Base-by-base conservation (phyloP, 139 green algal genomes). In the Chlamydomonas asymmetrica region DNA sequence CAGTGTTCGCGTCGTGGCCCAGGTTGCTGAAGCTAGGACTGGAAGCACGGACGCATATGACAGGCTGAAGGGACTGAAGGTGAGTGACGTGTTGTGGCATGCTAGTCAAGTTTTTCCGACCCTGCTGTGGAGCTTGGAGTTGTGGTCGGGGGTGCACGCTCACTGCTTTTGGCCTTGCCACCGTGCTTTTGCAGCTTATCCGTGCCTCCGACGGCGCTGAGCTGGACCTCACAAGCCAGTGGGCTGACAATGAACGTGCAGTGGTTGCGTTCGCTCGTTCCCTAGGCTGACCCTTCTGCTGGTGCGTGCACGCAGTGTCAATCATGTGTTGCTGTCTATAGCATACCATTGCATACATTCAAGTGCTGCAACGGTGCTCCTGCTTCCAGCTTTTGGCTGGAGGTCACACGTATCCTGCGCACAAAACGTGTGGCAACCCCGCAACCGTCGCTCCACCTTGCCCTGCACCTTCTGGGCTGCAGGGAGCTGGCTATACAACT, bases 261-360 rank as follows among this genome's bases (percentile, higher is more conserved):
- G 84, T 95, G 2, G 60, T 96, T 1, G 86, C 79, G 1, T 92
- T 92, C 39, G 86, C 78, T 4, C 82, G 92, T 29, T 88, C 69
- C 5, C 93, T 97, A 74, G 91, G 90, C 43, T 96, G 92, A 91
- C 86, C 85, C 67, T 94, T 95, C 71, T 96, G 91, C 70, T 88
- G 87, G 82, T 85, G 38, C 72, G 78, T 23, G 20, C 31, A 6
- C 34, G 20, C 7, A 43, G 37, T 59, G 35, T 16, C 56, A 60
- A 8, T 68, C 16, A 32, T 43, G 10, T 63, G 41, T 66, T 8
- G 64, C 16, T n/a, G 5, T 57, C 25, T 70, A 4, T 18, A 2
- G 23, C 38, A 39, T n/a, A 69, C 45, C 34, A 25, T 56, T 49
- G 7, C 16, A 43, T 37, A 66, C 23, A 27, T 60, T 48, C 39